Evolutionary conservation across 176 grass and related monocot genomes (phyloP).

Genomic region (Zea luxurians): DNA sequence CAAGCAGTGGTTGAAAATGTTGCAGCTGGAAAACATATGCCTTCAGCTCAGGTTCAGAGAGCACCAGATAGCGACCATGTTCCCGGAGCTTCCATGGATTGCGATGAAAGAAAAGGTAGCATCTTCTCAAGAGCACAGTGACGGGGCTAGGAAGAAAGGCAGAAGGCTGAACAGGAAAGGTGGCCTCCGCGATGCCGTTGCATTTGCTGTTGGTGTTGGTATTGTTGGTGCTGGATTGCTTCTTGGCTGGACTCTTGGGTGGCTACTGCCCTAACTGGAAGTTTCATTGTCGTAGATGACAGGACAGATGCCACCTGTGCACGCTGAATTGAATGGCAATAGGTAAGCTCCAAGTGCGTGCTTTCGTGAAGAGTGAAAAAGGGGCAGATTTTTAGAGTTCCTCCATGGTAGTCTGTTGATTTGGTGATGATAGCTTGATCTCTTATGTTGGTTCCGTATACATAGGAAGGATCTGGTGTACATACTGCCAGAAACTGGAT

Average conservation of each 20-base stretch:
- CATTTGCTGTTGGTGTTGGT: slow-evolving; percentile 77
- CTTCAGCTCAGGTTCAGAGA: slow-evolving; percentile 77
- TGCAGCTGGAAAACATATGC: slow-evolving; percentile 88
- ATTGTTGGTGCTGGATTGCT: slow-evolving; percentile 76
- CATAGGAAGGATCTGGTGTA: slow-evolving; percentile 42
- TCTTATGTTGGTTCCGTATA: slow-evolving; percentile 33
- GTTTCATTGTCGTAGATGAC: neutral
- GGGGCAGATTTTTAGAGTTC: slow-evolving; percentile 7
- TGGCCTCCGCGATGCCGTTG: slow-evolving; percentile 35
- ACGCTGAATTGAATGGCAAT: neutral
- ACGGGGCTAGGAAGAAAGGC: slow-evolving; percentile 44
- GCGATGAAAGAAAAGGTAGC: slow-evolving; percentile 34
- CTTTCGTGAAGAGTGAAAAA: slow-evolving; percentile 16
- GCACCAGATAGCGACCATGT: slow-evolving; percentile 57
- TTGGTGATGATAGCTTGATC: slow-evolving; percentile 19
- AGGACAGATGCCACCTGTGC: neutral
- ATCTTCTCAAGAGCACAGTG: slow-evolving; percentile 34
- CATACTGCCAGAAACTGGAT: slow-evolving; percentile 28
- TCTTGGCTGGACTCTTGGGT: slow-evolving; percentile 85
- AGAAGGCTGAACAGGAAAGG: slow-evolving; percentile 46
- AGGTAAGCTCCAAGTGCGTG: slow-evolving; percentile 9
- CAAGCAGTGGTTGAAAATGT: slow-evolving; percentile 89
- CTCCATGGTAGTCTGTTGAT: slow-evolving; percentile 28
- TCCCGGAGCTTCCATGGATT: slow-evolving; percentile 67
- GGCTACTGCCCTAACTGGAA: slow-evolving; percentile 62